A percentile compares a stretch with the other conserved stretches of the same genome.
Conservation (phyloP, 2,329 filamentous ascomycete species). For the Exophiala viscosa region DNA sequence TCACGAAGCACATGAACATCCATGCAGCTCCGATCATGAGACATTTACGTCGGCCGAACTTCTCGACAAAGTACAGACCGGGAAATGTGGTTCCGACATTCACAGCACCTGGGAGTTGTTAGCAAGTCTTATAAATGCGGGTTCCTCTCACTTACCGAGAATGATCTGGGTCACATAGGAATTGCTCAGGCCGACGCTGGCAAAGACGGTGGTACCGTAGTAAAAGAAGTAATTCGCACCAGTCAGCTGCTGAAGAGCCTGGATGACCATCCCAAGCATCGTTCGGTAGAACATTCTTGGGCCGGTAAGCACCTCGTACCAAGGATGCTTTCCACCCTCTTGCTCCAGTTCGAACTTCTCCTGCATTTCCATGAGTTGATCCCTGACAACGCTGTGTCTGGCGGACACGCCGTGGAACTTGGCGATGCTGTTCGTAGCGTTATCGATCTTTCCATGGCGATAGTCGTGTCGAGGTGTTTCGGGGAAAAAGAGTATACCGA, state of each 20-base stretch:
- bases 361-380: slow-evolving; percentile 55
- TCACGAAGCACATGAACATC: slow-evolving; percentile 63
- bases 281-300: slow-evolving; percentile 44
- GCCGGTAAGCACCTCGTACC: slow-evolving; percentile 39
- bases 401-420: slow-evolving; percentile 53
- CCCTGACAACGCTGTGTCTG: slow-evolving; percentile 50
- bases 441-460: slow-evolving; percentile 49
- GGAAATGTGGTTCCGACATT: slow-evolving; percentile 66
- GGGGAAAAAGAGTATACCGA: slow-evolving; percentile 53
- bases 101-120: slow-evolving; percentile 59
- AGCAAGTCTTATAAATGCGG: slow-evolving; percentile 35
- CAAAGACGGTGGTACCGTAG: slow-evolving; percentile 64
- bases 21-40: slow-evolving; percentile 64
- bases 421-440: slow-evolving; percentile 49
- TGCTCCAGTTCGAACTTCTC: slow-evolving; percentile 54
- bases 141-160: slow-evolving; percentile 35
- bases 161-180: slow-evolving; percentile 66
- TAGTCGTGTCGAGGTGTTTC: slow-evolving; percentile 58
- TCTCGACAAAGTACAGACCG: slow-evolving; percentile 67
- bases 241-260: slow-evolving; percentile 44
- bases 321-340: slow-evolving; percentile 34
- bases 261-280: slow-evolving; percentile 39
- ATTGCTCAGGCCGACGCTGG: slow-evolving; percentile 62
- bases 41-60: slow-evolving; percentile 64
- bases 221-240: slow-evolving; percentile 50